Conservation (phyloP, 768 basidiomycete genomes). For the Naganishia antarctica region DNA sequence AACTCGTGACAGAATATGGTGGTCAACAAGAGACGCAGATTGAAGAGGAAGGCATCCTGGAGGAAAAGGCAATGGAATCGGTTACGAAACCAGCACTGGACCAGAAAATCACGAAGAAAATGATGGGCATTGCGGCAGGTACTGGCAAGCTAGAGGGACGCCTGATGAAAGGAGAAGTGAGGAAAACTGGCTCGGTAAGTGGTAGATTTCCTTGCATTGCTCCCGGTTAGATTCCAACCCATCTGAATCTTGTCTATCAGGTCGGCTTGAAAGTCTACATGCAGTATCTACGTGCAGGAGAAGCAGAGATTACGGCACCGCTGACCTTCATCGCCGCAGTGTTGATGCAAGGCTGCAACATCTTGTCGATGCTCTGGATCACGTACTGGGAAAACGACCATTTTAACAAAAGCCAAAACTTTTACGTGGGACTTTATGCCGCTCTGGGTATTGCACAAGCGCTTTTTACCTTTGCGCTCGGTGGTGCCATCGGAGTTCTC, state of each 20-base stretch:
- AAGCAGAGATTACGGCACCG: slow-evolving; percentile 55
- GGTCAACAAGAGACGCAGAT: slow-evolving; percentile 48
- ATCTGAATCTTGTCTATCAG: background rate
- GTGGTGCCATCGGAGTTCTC: slow-evolving; percentile 57
- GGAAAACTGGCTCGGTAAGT: slow-evolving; percentile 60
- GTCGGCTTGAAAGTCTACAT: slow-evolving; percentile 56
- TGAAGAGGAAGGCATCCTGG: slow-evolving; percentile 50
- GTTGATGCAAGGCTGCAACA: slow-evolving; percentile 55
- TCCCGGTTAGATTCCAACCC: no score
- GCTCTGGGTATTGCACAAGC: slow-evolving; percentile 60
- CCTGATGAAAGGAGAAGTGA: slow-evolving; percentile 61
- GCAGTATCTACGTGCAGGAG: slow-evolving; percentile 59
- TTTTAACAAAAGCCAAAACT: slow-evolving; percentile 50
- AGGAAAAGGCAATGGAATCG: slow-evolving; percentile 44
- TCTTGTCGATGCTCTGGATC: slow-evolving; percentile 63
- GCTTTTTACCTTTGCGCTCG: slow-evolving; percentile 60
- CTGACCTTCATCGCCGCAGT: slow-evolving; percentile 55
- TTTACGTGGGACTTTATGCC: slow-evolving; percentile 65
- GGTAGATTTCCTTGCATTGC: background rate
- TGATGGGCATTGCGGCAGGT: slow-evolving; percentile 52
- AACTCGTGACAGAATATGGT: slow-evolving; percentile 62
- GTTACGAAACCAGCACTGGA: slow-evolving; percentile 18
- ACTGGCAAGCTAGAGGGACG: slow-evolving; percentile 64
- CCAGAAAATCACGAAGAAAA: slow-evolving; percentile 48
- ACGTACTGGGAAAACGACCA: slow-evolving; percentile 67